phyloP scores from a whole-genome alignment of 176 grass and related monocot species.

The Hyparrhenia diplandra region DNA sequence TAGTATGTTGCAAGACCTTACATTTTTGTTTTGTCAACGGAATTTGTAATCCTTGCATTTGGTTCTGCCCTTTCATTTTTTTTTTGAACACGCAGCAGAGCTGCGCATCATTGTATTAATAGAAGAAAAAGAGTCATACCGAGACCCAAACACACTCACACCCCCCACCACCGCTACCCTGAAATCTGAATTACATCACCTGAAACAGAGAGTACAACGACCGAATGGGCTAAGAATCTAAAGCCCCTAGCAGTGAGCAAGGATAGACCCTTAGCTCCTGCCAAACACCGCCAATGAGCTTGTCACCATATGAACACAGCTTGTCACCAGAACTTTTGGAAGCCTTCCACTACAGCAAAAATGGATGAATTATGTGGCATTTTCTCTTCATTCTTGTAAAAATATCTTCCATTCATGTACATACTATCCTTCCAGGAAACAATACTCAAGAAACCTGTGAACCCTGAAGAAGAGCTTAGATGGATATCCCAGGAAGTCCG shows the following conservation, averaged over 20 bases:
- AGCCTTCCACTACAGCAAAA: not conserved
- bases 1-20: constrained; percentile 37
- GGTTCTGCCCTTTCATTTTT: not conserved
- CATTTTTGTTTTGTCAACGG: not conserved
- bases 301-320: not conserved
- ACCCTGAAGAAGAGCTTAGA: constrained; percentile 92
- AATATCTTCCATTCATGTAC: not conserved
- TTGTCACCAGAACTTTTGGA: constrained; percentile 1
- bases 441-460: constrained; percentile 52
- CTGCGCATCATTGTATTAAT: no score
- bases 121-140: no score
- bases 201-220: no score
- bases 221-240: no score
- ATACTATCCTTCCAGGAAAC: constrained; percentile 39
- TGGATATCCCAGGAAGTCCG: constrained; percentile 95
- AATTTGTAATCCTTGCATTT: not conserved
- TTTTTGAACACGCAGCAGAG: no score
- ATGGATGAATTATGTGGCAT: not conserved
- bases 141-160: no score
- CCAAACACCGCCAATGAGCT: no score
- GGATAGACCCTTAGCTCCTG: no score
- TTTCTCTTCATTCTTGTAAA: not conserved
- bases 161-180: no score
- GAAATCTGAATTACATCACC: no score
- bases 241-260: no score